phyloP scores from a whole-genome alignment of 768 basidiomycete genomes.

The Phaeolepiota aurea region DNA sequence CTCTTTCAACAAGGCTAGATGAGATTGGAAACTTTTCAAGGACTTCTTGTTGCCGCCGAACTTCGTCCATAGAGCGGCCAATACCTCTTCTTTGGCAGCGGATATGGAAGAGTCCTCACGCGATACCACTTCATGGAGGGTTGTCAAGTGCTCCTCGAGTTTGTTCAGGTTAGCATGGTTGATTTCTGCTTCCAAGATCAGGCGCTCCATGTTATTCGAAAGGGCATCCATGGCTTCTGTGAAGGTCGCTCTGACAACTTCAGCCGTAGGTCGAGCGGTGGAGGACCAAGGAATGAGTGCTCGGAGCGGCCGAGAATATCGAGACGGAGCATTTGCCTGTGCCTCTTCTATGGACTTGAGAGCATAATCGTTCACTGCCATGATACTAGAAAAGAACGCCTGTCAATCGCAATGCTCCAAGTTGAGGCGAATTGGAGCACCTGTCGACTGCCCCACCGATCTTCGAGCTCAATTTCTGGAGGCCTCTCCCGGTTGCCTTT shows the following conservation, averaged over 20 bases:
- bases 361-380: conserved; percentile 70
- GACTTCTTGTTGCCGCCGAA: conserved; percentile 52
- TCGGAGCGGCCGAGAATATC: conserved; percentile 21
- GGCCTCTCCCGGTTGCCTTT: conserved; percentile 45
- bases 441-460: conserved; percentile 70
- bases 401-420: neutral
- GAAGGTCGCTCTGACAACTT: conserved; percentile 48
- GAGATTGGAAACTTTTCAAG: conserved; percentile 40
- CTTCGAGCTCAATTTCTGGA: conserved; percentile 57
- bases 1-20: conserved; percentile 45
- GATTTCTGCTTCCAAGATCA: conserved; percentile 61
- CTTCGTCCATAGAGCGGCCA: conserved; percentile 61
- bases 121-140: conserved; percentile 48
- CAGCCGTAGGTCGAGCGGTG: conserved; percentile 20
- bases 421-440: conserved; percentile 29
- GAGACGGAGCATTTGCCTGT: conserved; percentile 23
- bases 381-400: conserved; percentile 38
- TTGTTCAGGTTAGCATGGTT: conserved; percentile 46
- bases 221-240: conserved; percentile 54
- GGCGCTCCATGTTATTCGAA: conserved; percentile 38
- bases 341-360: conserved; percentile 45
- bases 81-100: conserved; percentile 40
- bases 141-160: conserved; percentile 51
- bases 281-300: conserved; percentile 34
- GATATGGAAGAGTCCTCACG: conserved; percentile 47